These are phyloP conservation scores for Aspergillus campestris DNA, from an alignment of 495 filamentous ascomycete species.

Conservation along the genomic window DNA sequence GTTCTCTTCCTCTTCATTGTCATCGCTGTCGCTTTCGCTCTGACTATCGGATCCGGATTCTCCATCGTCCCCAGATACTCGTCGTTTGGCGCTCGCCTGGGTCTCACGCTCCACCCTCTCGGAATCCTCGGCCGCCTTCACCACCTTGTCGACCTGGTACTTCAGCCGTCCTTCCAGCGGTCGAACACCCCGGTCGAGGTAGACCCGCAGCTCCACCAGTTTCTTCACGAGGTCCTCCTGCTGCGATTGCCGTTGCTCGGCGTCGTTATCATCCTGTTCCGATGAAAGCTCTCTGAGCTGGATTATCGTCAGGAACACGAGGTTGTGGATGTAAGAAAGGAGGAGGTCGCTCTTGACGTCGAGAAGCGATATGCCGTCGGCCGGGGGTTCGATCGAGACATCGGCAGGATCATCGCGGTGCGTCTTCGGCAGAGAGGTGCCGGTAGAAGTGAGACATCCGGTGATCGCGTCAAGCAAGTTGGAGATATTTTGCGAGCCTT, in stretches of 20 bases:
- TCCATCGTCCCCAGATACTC: constrained; percentile 15
- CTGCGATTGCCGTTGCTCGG: constrained; percentile 19
- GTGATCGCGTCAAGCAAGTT: constrained; percentile 55
- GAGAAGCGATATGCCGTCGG: constrained; percentile 86
- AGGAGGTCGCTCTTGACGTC: constrained; percentile 92
- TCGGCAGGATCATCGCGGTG: constrained; percentile 25
- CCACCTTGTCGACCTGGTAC: constrained; percentile 83
- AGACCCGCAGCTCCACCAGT: constrained; percentile 75
- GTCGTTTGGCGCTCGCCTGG: constrained; percentile 19
- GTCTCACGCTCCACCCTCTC: constrained; percentile 32
- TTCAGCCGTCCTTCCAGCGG: constrained; percentile 80
- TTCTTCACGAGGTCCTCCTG: constrained; percentile 66
- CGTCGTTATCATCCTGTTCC: constrained; percentile 21
- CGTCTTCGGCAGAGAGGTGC: constrained; percentile 51
- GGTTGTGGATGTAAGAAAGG: constrained; percentile 89
- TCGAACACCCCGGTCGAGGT: constrained; percentile 81
- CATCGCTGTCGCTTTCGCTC: constrained; percentile 34
- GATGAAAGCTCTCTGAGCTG: constrained; percentile 58
- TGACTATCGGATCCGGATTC: constrained; percentile 20
- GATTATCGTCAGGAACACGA: constrained; percentile 78
- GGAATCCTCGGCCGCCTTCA: constrained; percentile 76
- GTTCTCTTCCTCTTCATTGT: constrained; percentile 30
- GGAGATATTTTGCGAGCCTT: constrained; percentile 30
- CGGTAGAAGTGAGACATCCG: constrained; percentile 51
- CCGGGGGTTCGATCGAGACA: constrained; percentile 50